A percentile compares a stretch with the other conserved stretches of the same genome.
phyloP scores from a whole-genome alignment of 345 rosid genomes.

The Citrus unshiu region DNA sequence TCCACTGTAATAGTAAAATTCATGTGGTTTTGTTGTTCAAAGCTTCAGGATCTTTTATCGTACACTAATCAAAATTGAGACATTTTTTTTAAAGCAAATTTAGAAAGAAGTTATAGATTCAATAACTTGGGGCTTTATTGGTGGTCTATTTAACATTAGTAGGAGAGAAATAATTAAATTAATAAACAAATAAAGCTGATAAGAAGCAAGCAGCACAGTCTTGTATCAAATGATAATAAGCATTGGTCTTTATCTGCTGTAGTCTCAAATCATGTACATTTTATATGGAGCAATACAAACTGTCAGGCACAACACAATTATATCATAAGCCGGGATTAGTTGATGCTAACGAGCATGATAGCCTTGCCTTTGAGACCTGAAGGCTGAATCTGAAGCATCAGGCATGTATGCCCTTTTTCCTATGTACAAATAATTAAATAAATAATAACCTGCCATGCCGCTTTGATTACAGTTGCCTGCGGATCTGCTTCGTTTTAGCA shows the following conservation, averaged over 20 bases:
- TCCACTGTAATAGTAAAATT: neutral
- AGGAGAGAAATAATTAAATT: neutral
- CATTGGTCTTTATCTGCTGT: neutral
- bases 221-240: neutral
- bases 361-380: no score
- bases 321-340: neutral
- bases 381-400: no score
- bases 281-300: neutral
- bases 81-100: neutral
- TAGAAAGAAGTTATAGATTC: neutral
- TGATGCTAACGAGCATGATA: neutral
- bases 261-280: neutral
- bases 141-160: neutral
- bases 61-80: neutral
- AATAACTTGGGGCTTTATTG: neutral
- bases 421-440: neutral
- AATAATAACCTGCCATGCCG: neutral
- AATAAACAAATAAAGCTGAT: neutral
- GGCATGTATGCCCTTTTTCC: neutral
- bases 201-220: neutral
- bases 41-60: neutral
- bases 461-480: neutral
- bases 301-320: neutral
- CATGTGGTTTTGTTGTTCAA: neutral
- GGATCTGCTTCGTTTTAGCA: no score